Percentiles rank a stretch among this genome's conserved stretches.
These are phyloP conservation scores for Lentinus tigrinus DNA, from an alignment of 768 basidiomycete species.

Conservation along the genomic window DNA sequence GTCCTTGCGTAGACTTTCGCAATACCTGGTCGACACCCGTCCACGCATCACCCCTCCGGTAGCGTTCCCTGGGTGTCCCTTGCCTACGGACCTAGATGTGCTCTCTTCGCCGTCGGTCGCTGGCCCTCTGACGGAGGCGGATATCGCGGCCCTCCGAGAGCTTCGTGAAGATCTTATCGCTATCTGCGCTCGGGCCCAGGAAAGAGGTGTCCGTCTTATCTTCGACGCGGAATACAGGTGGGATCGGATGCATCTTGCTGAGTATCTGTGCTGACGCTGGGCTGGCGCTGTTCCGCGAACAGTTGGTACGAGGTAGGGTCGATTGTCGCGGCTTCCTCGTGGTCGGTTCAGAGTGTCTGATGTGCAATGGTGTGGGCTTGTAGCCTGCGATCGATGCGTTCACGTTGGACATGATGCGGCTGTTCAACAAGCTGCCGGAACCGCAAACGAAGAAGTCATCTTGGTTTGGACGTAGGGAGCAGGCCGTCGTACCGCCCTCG, in stretches of 20 bases:
- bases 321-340: not conserved
- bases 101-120: slow-evolving; percentile 30
- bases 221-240: slow-evolving; percentile 86
- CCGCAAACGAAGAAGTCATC: slow-evolving; percentile 9
- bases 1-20: slow-evolving; percentile 61
- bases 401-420: slow-evolving; percentile 68
- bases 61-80: slow-evolving; percentile 70
- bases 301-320: slow-evolving; percentile 39
- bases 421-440: slow-evolving; percentile 58
- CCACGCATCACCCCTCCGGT: slow-evolving; percentile 33
- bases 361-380: not conserved
- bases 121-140: slow-evolving; percentile 45
- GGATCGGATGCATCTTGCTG: slow-evolving; percentile 1
- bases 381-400: slow-evolving; percentile 84
- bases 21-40: slow-evolving; percentile 49
- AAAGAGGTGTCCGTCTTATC: slow-evolving; percentile 65
- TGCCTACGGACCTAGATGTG: slow-evolving; percentile 55
- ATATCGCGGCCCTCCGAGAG: slow-evolving; percentile 58
- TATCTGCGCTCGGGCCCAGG: slow-evolving; percentile 65
- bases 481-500: not conserved
- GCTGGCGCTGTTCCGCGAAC: not conserved
- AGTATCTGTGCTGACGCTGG: not conserved
- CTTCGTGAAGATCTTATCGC: slow-evolving; percentile 59
- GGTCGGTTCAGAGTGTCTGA: not conserved
- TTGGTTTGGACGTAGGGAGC: not conserved